Base-by-base conservation (phyloP, 495 filamentous ascomycete genomes). In the Aspergillus nidulans region DNA sequence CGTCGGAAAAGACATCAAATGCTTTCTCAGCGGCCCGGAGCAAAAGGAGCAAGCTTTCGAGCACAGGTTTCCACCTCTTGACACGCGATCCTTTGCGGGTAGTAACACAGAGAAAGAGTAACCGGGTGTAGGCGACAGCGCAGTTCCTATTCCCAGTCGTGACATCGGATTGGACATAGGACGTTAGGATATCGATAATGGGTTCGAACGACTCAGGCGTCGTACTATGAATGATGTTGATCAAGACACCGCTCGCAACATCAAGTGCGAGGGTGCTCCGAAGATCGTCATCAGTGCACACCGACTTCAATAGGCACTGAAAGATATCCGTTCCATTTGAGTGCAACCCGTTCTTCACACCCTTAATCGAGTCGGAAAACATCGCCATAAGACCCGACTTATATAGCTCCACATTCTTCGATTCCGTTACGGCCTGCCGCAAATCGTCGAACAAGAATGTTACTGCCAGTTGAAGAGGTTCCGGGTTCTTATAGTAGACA, bases 331-430 rank as follows among this genome's bases (percentile, higher is more conserved):
- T 66, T 23, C 84, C 92, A 45, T 83, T 86, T 6, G 94, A 95
- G 73, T 97, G 88, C 38, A 97, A 63, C 3, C 82, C 85, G 39
- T 83, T 65, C 41, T 92, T 89, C 36, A 91, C 79, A 24, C 91
- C 88, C 66, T 92, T 92, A 56, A 91, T 85, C 12, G 92, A 84
- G 69, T 96, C 94, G 0, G 87, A 82, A 60, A 96, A 90, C 74
- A 97, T 85, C 19, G 81, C 85, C 88, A 95, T 96, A 23, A 97
- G 68, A 34, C 95, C 95, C 64, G 91, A 84, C 56, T 85, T 85
- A 63, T 96, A 96, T 9, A 62, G 61, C 10, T 73, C 68, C 16
- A 73, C 59, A 49, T 68, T 69, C 40, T 85, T 76, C 21, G 79
- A 75, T 36, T 79, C 80, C 3, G 69, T 70, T 13, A 68, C 74